phyloP scores from a whole-genome alignment of 2,329 filamentous ascomycete genomes.

The Xylariomycetidae sp. region DNA sequence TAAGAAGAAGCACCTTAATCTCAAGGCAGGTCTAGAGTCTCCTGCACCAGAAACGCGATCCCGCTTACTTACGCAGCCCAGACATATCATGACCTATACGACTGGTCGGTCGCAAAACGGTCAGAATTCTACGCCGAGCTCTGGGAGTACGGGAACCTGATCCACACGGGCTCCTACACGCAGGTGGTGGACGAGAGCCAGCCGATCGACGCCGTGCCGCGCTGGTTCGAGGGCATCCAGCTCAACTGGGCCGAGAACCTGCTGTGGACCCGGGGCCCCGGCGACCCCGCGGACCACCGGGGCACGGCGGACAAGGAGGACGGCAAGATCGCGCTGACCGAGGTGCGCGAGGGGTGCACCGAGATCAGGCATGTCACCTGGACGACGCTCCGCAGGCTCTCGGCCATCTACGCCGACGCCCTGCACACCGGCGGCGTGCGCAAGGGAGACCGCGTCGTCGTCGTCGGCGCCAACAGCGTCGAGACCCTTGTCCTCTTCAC shows the following conservation, averaged over 20 bases:
- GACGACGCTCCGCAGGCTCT: conserved; percentile 57
- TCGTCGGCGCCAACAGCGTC: conserved; percentile 70
- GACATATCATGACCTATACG: conserved; percentile 66
- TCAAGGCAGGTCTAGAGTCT: conserved; percentile 44
- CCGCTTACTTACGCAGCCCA: conserved; percentile 26
- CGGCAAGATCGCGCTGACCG: conserved; percentile 63
- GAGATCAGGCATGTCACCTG: conserved; percentile 59
- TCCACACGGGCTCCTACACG: conserved; percentile 57
- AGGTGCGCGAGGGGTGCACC: conserved; percentile 63
- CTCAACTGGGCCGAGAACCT: conserved; percentile 81
- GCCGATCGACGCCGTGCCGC: conserved; percentile 66
- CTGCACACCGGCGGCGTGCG: conserved; percentile 61
- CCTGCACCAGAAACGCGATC: background rate
- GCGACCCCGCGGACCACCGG: conserved; percentile 37
- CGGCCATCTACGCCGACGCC: conserved; percentile 58
- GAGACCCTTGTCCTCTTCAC: conserved; percentile 70
- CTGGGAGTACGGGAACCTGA: conserved; percentile 55
- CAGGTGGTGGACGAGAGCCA: conserved; percentile 63
- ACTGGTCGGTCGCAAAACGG: conserved; percentile 61
- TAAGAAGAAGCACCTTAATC: conserved; percentile 45
- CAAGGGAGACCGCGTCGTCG: conserved; percentile 69
- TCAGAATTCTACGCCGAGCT: conserved; percentile 61
- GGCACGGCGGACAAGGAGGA: conserved; percentile 65
- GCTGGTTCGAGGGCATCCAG: conserved; percentile 71
- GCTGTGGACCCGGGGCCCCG: conserved; percentile 52